phyloP scores from a whole-genome alignment of 2,329 filamentous ascomycete genomes.

The Fusarium sp. region DNA sequence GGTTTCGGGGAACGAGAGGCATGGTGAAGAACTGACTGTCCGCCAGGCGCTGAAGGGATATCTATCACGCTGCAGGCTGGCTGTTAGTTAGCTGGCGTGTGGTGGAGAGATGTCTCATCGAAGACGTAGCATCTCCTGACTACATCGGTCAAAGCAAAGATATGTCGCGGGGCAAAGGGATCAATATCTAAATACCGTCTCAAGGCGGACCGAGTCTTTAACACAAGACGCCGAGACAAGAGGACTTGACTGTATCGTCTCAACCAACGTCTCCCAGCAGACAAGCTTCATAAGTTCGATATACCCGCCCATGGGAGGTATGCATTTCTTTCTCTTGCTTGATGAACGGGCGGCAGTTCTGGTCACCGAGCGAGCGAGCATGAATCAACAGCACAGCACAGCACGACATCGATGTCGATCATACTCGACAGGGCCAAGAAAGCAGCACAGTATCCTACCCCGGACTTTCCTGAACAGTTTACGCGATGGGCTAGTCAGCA shows the following conservation, averaged over 20 bases:
- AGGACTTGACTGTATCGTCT: background rate
- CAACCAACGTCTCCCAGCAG: background rate
- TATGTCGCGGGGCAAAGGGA: slow-evolving; percentile 3
- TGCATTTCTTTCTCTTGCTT: background rate
- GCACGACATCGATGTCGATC: background rate
- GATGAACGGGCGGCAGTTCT: background rate
- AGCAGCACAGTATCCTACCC: background rate
- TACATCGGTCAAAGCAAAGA: background rate
- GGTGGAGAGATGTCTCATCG: slow-evolving; percentile 3
- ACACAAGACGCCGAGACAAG: slow-evolving; percentile 14
- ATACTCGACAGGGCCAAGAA: background rate
- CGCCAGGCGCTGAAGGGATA: background rate
- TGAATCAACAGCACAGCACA: background rate
- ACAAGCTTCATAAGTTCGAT: background rate
- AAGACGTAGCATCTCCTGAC: slow-evolving; percentile 9
- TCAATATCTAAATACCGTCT: slow-evolving; percentile 10
- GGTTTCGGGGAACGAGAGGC: slow-evolving; percentile 9
- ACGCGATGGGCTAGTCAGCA: slow-evolving; percentile 16
- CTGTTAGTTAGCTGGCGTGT: background rate
- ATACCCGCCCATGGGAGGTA: background rate
- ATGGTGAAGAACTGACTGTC: background rate
- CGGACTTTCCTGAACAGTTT: slow-evolving; percentile 5
- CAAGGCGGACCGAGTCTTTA: slow-evolving; percentile 1
- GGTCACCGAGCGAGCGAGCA: background rate
- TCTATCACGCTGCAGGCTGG: background rate